Percentiles rank a stretch among this genome's conserved stretches.
These are phyloP conservation scores for Phytophthora melonis DNA, from an alignment of 352 stramenopile genomes.

Conservation along the genomic window DNA sequence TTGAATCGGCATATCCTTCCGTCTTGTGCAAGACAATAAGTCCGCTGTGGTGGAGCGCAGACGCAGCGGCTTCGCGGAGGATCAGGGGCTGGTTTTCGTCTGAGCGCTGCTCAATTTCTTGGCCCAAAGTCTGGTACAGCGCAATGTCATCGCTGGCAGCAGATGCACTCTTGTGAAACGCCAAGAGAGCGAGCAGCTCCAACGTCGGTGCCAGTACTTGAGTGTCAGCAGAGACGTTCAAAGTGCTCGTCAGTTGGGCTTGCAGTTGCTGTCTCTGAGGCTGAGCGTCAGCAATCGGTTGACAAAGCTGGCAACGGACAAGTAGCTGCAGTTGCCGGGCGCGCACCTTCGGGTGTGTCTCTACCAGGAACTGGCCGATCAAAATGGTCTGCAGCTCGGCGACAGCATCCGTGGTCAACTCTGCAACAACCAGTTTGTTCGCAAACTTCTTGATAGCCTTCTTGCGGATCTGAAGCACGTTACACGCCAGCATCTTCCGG, in stretches of 20 bases:
- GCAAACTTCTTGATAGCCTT: constrained; percentile 62
- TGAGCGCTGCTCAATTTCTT: constrained; percentile 58
- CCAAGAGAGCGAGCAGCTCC: constrained; percentile 63
- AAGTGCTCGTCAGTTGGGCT: constrained; percentile 29
- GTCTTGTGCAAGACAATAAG: constrained; percentile 44
- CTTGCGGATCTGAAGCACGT: constrained; percentile 72
- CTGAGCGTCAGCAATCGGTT: constrained; percentile 19
- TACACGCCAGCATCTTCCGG: constrained; percentile 47
- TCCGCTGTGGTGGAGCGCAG: constrained; percentile 56
- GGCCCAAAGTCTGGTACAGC: constrained; percentile 39
- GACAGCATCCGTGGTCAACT: constrained; percentile 17
- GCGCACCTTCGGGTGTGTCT: constrained; percentile 76
- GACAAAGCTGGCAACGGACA: constrained; percentile 44
- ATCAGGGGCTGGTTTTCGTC: constrained; percentile 66
- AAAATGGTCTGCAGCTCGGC: constrained; percentile 51
- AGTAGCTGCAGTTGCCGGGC: constrained; percentile 65
- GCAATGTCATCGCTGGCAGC: constrained; percentile 17
- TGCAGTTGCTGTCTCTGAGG: constrained; percentile 31
- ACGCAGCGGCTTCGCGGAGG: constrained; percentile 65
- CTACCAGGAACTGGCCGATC: constrained; percentile 56
- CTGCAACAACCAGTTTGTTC: constrained; percentile 31
- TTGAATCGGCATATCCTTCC: constrained; percentile 4
- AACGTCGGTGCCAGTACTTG: constrained; percentile 63
- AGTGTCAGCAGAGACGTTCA: constrained; percentile 57
- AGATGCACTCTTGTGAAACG: constrained; percentile 21